Evolutionary conservation across 305 asterid species (phyloP).

Genomic region (Stenogyne calaminthoides): DNA sequence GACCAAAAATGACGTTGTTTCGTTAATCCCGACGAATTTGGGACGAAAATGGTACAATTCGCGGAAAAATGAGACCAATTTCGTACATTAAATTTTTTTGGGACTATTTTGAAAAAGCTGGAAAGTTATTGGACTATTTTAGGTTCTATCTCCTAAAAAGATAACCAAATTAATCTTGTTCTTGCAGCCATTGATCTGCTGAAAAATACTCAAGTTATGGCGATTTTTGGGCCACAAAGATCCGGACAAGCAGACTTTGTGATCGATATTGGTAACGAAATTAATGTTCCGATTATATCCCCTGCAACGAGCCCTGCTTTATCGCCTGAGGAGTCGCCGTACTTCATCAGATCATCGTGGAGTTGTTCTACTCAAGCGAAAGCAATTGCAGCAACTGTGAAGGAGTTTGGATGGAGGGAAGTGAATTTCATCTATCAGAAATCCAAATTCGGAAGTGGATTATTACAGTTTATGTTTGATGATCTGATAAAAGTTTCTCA

Average conservation of each 20-base stretch:
- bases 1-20: no score
- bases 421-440: conserved; percentile 44
- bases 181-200: conserved; percentile 57
- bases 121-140: no score
- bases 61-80: no score
- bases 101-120: no score
- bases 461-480: conserved; percentile 39
- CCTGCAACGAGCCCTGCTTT: conserved; percentile 49
- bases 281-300: conserved; percentile 48
- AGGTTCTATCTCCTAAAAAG: no score
- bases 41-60: no score
- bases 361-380: conserved; percentile 41
- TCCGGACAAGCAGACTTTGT: conserved; percentile 50
- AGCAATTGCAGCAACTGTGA: conserved; percentile 49
- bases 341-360: conserved; percentile 46
- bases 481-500: conserved; percentile 34
- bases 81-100: no score
- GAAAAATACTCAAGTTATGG: conserved; percentile 41
- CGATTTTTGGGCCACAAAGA: conserved; percentile 51
- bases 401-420: conserved; percentile 46
- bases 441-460: conserved; percentile 40
- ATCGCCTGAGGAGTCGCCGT: conserved; percentile 41
- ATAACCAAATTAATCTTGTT: no score
- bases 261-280: conserved; percentile 42
- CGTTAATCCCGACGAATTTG: no score